Evolutionary conservation across 2,329 filamentous ascomycete genomes (phyloP).

Genomic region (Chaetomiaceae sp.): DNA sequence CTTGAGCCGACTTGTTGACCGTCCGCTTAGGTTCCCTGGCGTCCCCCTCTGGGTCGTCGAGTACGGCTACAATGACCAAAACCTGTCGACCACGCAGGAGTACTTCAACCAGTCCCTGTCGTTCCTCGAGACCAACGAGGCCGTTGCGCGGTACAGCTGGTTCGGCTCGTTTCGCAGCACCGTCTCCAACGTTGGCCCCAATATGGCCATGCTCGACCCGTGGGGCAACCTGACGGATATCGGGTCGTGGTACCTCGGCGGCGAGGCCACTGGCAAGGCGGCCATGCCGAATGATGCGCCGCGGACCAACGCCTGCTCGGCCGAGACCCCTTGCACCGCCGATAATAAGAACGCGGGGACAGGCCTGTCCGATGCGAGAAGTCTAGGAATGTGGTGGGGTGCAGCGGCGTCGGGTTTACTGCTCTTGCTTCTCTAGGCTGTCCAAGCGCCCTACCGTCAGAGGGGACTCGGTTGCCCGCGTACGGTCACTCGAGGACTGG

Average conservation of each 20-base stretch:
- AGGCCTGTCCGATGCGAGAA: background rate
- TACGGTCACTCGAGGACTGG: too few species aligned
- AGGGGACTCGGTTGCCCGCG: too few species aligned
- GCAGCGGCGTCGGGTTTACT: background rate
- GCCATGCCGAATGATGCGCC: slow-evolving; percentile 6
- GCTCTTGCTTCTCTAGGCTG: background rate
- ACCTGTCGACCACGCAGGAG: slow-evolving; percentile 51
- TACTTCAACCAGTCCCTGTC: slow-evolving; percentile 63
- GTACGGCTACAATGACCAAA: slow-evolving; percentile 58
- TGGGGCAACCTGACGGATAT: slow-evolving; percentile 68
- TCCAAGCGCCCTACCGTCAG: too few species aligned
- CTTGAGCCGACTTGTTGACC: too few species aligned
- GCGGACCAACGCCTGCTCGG: slow-evolving; percentile 11
- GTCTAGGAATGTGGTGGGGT: background rate
- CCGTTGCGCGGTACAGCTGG: slow-evolving; percentile 64
- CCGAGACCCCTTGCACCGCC: slow-evolving; percentile 15
- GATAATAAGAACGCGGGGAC: background rate
- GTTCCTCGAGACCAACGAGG: slow-evolving; percentile 60
- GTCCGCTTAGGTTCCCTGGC: slow-evolving; percentile 47
- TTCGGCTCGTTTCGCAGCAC: slow-evolving; percentile 69
- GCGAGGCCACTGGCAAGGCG: slow-evolving; percentile 37
- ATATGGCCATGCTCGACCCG: slow-evolving; percentile 63
- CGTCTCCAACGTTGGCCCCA: slow-evolving; percentile 68
- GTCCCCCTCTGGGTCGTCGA: slow-evolving; percentile 73
- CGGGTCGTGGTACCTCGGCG: slow-evolving; percentile 68